These are phyloP conservation scores for Candida ulmi DNA, from an alignment of 805 yeast genomes.

Conservation along the genomic window DNA sequence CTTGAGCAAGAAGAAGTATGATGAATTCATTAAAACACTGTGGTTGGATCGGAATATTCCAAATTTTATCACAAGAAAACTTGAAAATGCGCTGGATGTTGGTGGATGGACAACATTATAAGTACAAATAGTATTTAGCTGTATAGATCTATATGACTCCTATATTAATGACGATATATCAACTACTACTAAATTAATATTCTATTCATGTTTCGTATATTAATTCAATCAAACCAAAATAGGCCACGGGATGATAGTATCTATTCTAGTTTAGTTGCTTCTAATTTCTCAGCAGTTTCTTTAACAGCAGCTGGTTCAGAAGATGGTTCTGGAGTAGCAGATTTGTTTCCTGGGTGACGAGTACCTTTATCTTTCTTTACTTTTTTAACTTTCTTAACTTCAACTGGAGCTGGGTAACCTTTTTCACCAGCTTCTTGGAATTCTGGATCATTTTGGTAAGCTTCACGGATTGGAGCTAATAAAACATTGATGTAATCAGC, in stretches of 20 bases:
- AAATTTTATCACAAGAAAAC: conserved; percentile 68
- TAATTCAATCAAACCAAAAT: conserved; percentile 2
- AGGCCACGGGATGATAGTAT: too few relatives aligned
- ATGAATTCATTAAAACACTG: conserved; percentile 54
- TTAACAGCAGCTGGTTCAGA: conserved; percentile 25
- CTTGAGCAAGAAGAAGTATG: conserved; percentile 56
- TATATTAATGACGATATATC: too few relatives aligned
- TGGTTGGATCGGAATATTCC: conserved; percentile 81
- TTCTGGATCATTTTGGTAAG: conserved; percentile 53
- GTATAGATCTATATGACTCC: too few relatives aligned
- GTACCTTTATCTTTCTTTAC: conserved; percentile 85
- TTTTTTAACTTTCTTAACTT: conserved; percentile 58
- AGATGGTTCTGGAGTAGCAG: conserved; percentile 22
- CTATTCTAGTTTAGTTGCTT: conserved; percentile 32
- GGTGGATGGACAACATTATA: conserved; percentile 95
- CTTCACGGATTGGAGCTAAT: conserved; percentile 79
- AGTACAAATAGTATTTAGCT: conserved; percentile 2
- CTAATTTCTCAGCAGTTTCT: conserved; percentile 33
- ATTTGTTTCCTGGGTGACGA: conserved; percentile 71
- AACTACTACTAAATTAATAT: too few relatives aligned
- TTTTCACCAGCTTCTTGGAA: conserved; percentile 67
- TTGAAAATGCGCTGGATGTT: conserved; percentile 74
- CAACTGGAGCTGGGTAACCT: conserved; percentile 80
- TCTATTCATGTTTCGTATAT: too few relatives aligned
- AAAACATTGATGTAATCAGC: conserved; percentile 76